Percentiles rank a stretch among this genome's conserved stretches.
Conservation (phyloP, 129 eudicot genomes). For the Solidago caesia region DNA sequence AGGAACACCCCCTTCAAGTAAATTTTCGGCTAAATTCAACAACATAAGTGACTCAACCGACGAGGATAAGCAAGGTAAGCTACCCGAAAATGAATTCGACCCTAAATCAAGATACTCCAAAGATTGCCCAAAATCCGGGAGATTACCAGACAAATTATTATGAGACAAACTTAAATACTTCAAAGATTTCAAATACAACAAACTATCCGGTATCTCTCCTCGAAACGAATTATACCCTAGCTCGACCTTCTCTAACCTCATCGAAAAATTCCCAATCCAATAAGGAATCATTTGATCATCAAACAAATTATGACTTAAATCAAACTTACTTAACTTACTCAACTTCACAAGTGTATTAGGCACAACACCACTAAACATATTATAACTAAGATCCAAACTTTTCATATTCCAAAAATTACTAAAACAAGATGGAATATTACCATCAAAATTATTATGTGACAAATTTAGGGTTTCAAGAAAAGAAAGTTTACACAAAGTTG, state of each 20-base stretch:
- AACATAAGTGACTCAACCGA: constrained; percentile 52
- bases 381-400: constrained; percentile 58
- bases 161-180: constrained; percentile 68
- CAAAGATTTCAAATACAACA: constrained; percentile 54
- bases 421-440: constrained; percentile 62
- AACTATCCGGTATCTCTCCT: constrained; percentile 73
- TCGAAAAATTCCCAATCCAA: constrained; percentile 74
- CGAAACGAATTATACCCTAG: constrained; percentile 58
- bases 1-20: constrained; percentile 82
- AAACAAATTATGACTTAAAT: constrained; percentile 55
- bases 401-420: constrained; percentile 48
- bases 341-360: constrained; percentile 47
- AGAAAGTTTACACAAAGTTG: constrained; percentile 68
- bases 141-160: constrained; percentile 55
- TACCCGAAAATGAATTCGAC: constrained; percentile 67
- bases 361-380: constrained; percentile 47
- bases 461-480: constrained; percentile 63
- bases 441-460: constrained; percentile 56
- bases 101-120: constrained; percentile 68
- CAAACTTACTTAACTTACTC: constrained; percentile 43
- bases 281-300: constrained; percentile 53
- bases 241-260: constrained; percentile 50
- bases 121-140: constrained; percentile 62
- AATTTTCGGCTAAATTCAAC: constrained; percentile 70
- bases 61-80: constrained; percentile 70